A percentile compares a stretch with the other conserved stretches of the same genome.
Evolutionary conservation across 257 asterid genomes (phyloP).

Genomic region (Plantago ovata): DNA sequence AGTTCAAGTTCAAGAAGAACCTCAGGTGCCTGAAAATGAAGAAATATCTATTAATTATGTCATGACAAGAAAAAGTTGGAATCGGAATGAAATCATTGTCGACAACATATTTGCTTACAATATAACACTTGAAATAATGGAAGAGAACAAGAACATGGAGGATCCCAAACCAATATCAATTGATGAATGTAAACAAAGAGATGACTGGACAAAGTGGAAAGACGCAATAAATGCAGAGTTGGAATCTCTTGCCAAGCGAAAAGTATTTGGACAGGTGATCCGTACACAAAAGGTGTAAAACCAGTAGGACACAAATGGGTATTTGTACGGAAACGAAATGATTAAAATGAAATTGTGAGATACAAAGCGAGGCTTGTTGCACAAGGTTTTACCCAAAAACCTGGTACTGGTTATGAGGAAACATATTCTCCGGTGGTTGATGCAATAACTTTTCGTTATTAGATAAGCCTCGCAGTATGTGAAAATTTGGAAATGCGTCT

Average conservation of each 20-base stretch:
- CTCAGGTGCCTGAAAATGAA: conserved; percentile 42
- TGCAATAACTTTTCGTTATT: not conserved
- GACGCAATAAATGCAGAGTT: not conserved
- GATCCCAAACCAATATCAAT: not conserved
- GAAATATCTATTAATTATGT: not conserved
- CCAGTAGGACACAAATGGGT: not conserved
- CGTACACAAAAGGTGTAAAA: not conserved
- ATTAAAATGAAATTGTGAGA: not conserved
- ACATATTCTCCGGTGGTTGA: not conserved
- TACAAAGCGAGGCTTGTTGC: not conserved
- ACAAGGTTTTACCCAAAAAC: not conserved
- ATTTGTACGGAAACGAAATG: not conserved
- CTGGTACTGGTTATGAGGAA: not conserved
- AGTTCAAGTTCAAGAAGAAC: not conserved
- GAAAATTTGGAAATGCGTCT: not conserved
- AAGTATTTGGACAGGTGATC: not conserved
- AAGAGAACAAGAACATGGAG: not conserved
- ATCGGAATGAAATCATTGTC: not conserved
- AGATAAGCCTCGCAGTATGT: not conserved
- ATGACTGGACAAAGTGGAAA: not conserved
- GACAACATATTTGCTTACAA: too few species aligned
- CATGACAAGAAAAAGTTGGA: not conserved
- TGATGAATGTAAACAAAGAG: not conserved
- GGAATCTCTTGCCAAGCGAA: not conserved
- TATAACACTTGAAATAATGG: too few species aligned